Base-by-base conservation (phyloP, 1,139 yeast species). In the Kodamaea sp. region DNA sequence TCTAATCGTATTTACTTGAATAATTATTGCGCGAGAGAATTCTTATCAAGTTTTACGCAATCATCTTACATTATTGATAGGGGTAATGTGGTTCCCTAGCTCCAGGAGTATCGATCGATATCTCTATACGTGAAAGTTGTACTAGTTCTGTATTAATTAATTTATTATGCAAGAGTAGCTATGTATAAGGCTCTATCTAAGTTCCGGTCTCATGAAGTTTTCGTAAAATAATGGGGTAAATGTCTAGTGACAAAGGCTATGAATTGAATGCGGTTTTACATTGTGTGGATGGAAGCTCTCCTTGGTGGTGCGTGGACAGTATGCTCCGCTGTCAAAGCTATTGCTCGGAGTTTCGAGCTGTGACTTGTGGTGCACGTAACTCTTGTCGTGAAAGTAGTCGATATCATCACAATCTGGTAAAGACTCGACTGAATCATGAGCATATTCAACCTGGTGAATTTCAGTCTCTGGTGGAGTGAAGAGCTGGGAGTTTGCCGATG, bases 391-490 rank as follows among this genome's bases (percentile, higher is more conserved):
- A 14, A 26, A 31, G 28, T 33, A 33, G 11, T 11, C 16, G 13
- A 24, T 20, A 8, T 26, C 33, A 19, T 19, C 21, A 9, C 14
- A 8, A 16, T 29, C 24, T 7, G 14, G 13, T n/a, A 22, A n/a
- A 7, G 26, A 22, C n/a, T 29, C 21, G 9, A 18, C 9, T 6
- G 21, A 18, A 18, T 18, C 15, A 14, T 19, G 24, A 9, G 14
- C 13, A 10, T 24, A 13, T 2, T 26, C 28, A n/a, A 31, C 21
- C 9, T 18, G 28, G 11, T 34, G 31, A 5, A 23, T 18, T 4
- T 33, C 34, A 2, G 38, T 34, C 20, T 40, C 42, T 6, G 44
- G 36, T 11, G 44, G 42, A 3, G 44, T 38, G 29, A 35, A 35
- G 11, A 40, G 26, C n/a, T 35, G 40, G 18, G 21, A 7, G 21